Percentiles rank a stretch among this genome's conserved stretches.
These are phyloP conservation scores for Glarea lozoyensis DNA, from an alignment of 495 filamentous ascomycete species.

Conservation along the genomic window DNA sequence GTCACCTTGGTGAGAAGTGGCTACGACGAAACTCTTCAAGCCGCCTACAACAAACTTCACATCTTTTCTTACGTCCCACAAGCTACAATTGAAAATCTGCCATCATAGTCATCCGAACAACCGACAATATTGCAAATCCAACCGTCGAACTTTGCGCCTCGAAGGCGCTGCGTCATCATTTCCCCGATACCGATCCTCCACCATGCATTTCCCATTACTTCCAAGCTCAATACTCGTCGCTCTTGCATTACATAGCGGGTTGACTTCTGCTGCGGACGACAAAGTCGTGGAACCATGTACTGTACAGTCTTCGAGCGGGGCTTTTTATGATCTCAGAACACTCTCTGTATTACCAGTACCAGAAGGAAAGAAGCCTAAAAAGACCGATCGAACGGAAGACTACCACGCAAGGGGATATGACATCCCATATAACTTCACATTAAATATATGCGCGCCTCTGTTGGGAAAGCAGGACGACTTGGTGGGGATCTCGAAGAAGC, in stretches of 20 bases:
- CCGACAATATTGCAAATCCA: slow-evolving; percentile 5
- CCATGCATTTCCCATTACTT: slow-evolving; percentile 17
- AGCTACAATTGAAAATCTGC: too few species aligned
- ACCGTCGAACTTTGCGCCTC: slow-evolving; percentile 15
- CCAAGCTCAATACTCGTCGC: slow-evolving; percentile 22
- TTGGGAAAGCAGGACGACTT: slow-evolving; percentile 67
- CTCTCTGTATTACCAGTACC: slow-evolving; percentile 50
- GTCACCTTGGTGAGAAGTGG: too few species aligned
- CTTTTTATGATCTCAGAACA: slow-evolving; percentile 84
- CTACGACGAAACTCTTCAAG: too few species aligned
- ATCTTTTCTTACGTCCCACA: too few species aligned
- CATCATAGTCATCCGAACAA: background rate
- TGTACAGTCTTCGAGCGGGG: slow-evolving; percentile 63
- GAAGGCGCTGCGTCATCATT: too few species aligned
- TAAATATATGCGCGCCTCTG: slow-evolving; percentile 89
- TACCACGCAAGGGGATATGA: slow-evolving; percentile 59
- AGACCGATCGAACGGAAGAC: slow-evolving; percentile 40
- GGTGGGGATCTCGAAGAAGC: slow-evolving; percentile 51
- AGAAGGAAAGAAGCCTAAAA: slow-evolving; percentile 41
- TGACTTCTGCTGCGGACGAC: slow-evolving; percentile 25
- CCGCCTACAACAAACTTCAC: too few species aligned
- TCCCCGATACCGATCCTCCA: slow-evolving; percentile 12
- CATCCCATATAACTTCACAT: slow-evolving; percentile 71
- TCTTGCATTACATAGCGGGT: slow-evolving; percentile 22
- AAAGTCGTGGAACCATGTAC: slow-evolving; percentile 59